Base-by-base conservation (phyloP, 257 asterid species). In the Nyctanthes arbortristis region DNA sequence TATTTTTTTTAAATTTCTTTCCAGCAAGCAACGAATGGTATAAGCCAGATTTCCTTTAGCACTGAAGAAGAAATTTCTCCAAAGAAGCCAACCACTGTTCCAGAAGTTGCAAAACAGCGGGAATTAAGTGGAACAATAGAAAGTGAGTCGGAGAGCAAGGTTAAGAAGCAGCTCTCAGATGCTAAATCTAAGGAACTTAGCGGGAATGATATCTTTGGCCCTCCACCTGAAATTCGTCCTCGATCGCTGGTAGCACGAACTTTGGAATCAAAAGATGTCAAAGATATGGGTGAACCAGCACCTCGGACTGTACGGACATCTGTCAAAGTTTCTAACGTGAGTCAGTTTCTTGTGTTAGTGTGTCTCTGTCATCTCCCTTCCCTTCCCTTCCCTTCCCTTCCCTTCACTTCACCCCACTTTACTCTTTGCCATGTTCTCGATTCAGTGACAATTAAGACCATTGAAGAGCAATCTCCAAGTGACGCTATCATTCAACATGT, bases 21-120 rank as follows among this genome's bases (percentile, higher is more conserved):
- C 71, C 69, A 93, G 98, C 98, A 90, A 81, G 90, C 93, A 79
- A 87, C 96, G 62, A 84, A 76, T 72, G 97, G 97, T 32, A 87
- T 90, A 75, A 93, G 98, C 80, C 98, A 93, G 87, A 93, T 93
- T 65, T 90, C 96, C 54, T 93, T 93, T 75, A 78, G 96, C 62
- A 87, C 90, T 2, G 96, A 90, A 47, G 98, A 93, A 78, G 81
- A 35, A 54, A 56, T 90, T 70, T 90, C 98, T 58, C 97, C 96
- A 5, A 90, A 88, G 84, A 93, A 87, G 79, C 97, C 97, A 16
- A 74, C 85, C 69, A 80, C 86, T 64, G 57, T 93, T 59, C 79
- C 97, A 16, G 98, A 93, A 88, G 90, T 88, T 9, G 96, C 96
- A 30, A 93, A 93, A 77, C 96, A 93, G 75, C 90, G 98, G 4